Base-by-base conservation (phyloP, 345 rosid genomes). In the Gynandropsis gynandra region DNA sequence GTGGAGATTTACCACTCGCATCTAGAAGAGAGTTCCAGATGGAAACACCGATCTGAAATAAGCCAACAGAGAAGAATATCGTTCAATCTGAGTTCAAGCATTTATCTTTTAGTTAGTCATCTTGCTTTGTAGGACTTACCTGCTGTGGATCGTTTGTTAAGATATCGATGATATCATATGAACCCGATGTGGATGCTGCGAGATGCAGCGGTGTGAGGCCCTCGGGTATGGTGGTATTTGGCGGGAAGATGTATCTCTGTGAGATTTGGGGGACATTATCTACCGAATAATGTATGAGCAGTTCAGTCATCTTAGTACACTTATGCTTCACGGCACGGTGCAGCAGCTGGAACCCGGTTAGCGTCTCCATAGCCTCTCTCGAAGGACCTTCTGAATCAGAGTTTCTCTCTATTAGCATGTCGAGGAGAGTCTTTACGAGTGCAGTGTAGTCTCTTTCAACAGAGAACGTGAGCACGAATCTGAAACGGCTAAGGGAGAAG, bases 161-260 rank as follows among this genome's bases (percentile, higher is more conserved):
- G 47, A 78, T 72, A 66, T 89, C 83, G 24, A 89, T 54, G 48
- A 82, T 60, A 65, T 71, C 83, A 6, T 67, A 77, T 52, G 95
- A 80, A 55, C 69, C 78, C 1, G 82, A 72, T 29, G 82, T 77
- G 66, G 76, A 75, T 42, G 97, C 95, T 64, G 92, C 92, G 73
- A 85, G 70, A 72, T 89, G 97, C 20, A 89, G 64, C 27, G 97
- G 89, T 16, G 97, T 77, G 66, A 89, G 70, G 44, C 87, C 89
- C 39, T 83, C 92, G 17, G 95, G 82, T 21, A 92, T 92, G 12
- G 41, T 67, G 56, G 72, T 60, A 58, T 76, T 76, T 14, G 97
- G 85, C 34, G 75, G 68, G 72, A 89, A 89, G 16, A 89, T 63
- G 9, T 67, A 80, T 1, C 9, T 72, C 53, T 21, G 71, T 0